Conservation (phyloP, 257 asterid species). For the Capsicum chinense region DNA sequence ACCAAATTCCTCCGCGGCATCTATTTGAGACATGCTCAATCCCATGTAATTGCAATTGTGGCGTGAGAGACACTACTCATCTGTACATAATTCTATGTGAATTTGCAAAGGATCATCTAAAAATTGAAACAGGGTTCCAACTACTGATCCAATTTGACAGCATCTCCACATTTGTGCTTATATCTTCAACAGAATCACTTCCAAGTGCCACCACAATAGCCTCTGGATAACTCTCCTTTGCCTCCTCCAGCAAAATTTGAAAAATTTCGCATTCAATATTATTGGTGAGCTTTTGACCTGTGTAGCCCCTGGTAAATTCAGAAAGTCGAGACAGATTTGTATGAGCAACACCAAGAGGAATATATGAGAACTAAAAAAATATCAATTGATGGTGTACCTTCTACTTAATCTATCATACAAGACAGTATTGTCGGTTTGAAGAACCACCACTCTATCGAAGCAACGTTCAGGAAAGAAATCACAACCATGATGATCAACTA, state of each 20-base stretch:
- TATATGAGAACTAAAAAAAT: not conserved
- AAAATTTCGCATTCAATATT: constrained; percentile 89
- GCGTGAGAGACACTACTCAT: not conserved
- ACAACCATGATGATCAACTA: constrained; percentile 94
- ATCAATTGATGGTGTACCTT: constrained; percentile 47
- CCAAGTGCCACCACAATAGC: constrained; percentile 66
- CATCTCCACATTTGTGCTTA: constrained; percentile 54
- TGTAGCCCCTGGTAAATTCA: constrained; percentile 65
- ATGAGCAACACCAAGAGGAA: not conserved
- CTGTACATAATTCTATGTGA: not conserved
- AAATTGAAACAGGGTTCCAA: constrained; percentile 49
- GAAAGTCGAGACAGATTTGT: not conserved
- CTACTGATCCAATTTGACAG: constrained; percentile 66
- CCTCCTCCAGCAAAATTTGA: constrained; percentile 86
- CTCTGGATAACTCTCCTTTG: constrained; percentile 81
- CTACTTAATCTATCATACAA: constrained; percentile 77
- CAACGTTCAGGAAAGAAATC: constrained; percentile 97
- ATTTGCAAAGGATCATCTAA: not conserved
- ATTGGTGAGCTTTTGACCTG: constrained; percentile 78
- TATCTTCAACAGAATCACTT: constrained; percentile 71
- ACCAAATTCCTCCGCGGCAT: not conserved
- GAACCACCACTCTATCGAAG: constrained; percentile 83
- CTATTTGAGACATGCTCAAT: not conserved
- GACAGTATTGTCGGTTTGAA: constrained; percentile 73
- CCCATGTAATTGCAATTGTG: not conserved